phyloP scores from a whole-genome alignment of 352 stramenopile genomes.

The Sclerospora graminicola region DNA sequence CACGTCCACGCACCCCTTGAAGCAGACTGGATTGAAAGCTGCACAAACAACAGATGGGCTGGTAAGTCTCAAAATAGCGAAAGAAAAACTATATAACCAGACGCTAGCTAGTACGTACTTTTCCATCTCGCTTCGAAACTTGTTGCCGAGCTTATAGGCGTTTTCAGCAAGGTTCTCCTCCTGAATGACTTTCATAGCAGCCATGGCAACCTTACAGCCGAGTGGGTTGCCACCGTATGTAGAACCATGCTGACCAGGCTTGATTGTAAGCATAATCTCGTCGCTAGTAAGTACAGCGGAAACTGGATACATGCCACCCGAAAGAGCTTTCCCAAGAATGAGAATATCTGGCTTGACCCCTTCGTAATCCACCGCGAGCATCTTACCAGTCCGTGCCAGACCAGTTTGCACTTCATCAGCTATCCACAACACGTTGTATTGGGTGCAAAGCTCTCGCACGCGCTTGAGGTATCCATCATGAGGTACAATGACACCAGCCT shows the following conservation, averaged over 20 bases:
- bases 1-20: slow-evolving; percentile 87
- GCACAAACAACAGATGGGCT: neutral
- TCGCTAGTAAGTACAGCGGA: slow-evolving; percentile 93
- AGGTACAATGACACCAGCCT: slow-evolving; percentile 97
- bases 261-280: slow-evolving; percentile 98
- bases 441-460: slow-evolving; percentile 88
- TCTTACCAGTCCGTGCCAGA: slow-evolving; percentile 93
- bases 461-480: slow-evolving; percentile 92
- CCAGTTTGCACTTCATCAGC: slow-evolving; percentile 98
- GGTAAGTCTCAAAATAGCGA: neutral
- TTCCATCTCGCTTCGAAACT: slow-evolving; percentile 87
- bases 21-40: slow-evolving; percentile 61
- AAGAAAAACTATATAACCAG: neutral
- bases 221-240: slow-evolving; percentile 97
- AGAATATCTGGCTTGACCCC: slow-evolving; percentile 96
- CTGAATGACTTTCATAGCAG: slow-evolving; percentile 86
- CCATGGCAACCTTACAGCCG: slow-evolving; percentile 94
- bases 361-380: slow-evolving; percentile 95
- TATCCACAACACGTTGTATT: slow-evolving; percentile 99
- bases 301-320: slow-evolving; percentile 95
- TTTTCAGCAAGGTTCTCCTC: slow-evolving; percentile 97
- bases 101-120: slow-evolving; percentile 23
- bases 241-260: slow-evolving; percentile 94
- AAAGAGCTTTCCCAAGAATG: slow-evolving; percentile 94
- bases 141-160: slow-evolving; percentile 86